Conservation (phyloP, 192 early-diverging fungal genomes). For the Podila minutissima region DNA sequence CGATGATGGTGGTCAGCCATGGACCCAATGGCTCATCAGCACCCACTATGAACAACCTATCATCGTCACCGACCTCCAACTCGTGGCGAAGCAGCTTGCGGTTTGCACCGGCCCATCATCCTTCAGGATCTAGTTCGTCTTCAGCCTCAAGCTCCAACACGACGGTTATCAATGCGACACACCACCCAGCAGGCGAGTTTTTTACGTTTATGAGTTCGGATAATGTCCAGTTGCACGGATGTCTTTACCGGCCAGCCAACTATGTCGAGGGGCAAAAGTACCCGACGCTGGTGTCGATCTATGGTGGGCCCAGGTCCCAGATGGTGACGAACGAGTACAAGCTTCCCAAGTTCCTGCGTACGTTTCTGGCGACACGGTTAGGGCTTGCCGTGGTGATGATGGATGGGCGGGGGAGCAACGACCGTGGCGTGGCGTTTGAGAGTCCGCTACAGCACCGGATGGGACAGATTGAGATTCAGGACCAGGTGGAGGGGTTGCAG, state of each 20-base stretch:
- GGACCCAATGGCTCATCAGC: background rate
- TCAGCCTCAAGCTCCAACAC: conserved; percentile 1
- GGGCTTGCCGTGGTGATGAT: conserved; percentile 70
- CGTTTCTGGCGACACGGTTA: conserved; percentile 63
- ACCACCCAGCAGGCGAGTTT: conserved; percentile 58
- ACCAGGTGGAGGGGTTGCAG: conserved; percentile 70
- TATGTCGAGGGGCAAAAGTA: conserved; percentile 60
- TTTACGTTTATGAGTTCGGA: conserved; percentile 64
- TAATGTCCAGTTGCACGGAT: conserved; percentile 63
- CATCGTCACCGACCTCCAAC: background rate
- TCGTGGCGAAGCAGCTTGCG: background rate
- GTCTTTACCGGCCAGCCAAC: conserved; percentile 63
- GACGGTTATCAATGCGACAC: conserved; percentile 11
- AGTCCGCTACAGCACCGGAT: conserved; percentile 58
- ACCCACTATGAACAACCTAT: background rate
- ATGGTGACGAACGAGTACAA: conserved; percentile 79
- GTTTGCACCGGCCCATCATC: conserved; percentile 1
- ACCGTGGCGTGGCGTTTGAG: conserved; percentile 73
- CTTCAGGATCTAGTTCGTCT: conserved; percentile 2
- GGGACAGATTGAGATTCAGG: conserved; percentile 69
- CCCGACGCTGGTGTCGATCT: conserved; percentile 72
- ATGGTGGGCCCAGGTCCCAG: conserved; percentile 80
- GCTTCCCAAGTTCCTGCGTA: conserved; percentile 66
- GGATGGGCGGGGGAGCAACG: conserved; percentile 73
- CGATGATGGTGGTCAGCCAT: conserved; percentile 23